Evolutionary conservation across 1,284 basidiomycete species (phyloP).

Genomic region (Dichomitus squalens): DNA sequence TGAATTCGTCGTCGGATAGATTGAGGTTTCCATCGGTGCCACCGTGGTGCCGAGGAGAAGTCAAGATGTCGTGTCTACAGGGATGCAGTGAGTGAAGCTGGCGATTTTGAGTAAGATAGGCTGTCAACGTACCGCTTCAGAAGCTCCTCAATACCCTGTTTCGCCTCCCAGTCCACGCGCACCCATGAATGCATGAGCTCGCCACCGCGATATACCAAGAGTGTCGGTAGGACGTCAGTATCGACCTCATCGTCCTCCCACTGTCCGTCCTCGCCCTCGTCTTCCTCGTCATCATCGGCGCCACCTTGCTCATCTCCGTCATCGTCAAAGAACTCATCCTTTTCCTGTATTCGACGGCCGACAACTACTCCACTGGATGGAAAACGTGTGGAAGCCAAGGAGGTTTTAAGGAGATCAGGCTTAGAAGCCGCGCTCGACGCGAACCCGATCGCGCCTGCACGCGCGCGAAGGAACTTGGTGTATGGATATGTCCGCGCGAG

Average conservation of each 20-base stretch:
- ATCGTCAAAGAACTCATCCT: constrained; percentile 38
- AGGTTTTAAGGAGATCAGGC: constrained; percentile 8
- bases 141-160: constrained; percentile 66
- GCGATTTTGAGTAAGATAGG: not conserved
- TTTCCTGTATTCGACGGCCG: constrained; percentile 13
- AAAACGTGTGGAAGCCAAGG: not conserved
- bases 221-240: constrained; percentile 80
- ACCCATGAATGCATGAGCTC: constrained; percentile 84
- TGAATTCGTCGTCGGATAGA: constrained; percentile 45
- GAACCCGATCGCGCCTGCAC: constrained; percentile 79
- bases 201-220: constrained; percentile 82
- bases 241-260: constrained; percentile 64
- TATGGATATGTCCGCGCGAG: constrained; percentile 71
- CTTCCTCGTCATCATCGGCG: constrained; percentile 37
- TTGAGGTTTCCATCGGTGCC: constrained; percentile 34
- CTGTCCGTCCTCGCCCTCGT: constrained; percentile 36
- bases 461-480: constrained; percentile 79
- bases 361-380: constrained; percentile 5
- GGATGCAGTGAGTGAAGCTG: not conserved
- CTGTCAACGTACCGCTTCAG: constrained; percentile 52
- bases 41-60: constrained; percentile 32
- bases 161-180: constrained; percentile 82
- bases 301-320: constrained; percentile 44
- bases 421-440: constrained; percentile 37
- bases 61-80: constrained; percentile 49